phyloP scores from a whole-genome alignment of 177 flowering plant species.

The Vitis hybrid region DNA sequence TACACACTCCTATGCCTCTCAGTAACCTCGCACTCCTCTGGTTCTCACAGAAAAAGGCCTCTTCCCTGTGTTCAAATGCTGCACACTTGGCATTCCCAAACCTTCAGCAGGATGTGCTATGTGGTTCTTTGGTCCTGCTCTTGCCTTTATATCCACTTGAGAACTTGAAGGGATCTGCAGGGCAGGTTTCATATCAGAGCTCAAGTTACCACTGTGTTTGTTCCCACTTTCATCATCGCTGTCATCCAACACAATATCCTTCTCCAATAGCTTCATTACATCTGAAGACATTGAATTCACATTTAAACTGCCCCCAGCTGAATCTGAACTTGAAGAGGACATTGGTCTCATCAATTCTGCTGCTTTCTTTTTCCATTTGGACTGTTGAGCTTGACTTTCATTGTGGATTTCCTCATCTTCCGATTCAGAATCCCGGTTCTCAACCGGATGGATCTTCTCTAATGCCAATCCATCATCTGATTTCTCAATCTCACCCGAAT shows the following conservation, averaged over 20 bases:
- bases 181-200: slow-evolving; percentile 5
- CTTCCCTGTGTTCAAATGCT: slow-evolving; percentile 26
- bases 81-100: slow-evolving; percentile 2
- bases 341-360: slow-evolving; percentile 21
- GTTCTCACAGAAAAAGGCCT: slow-evolving; percentile 67
- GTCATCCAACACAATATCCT: slow-evolving; percentile 36
- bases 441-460: slow-evolving; percentile 19
- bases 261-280: slow-evolving; percentile 14
- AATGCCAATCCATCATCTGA: background rate
- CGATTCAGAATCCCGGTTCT: slow-evolving; percentile 20
- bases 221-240: slow-evolving; percentile 38
- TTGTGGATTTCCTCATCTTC: slow-evolving; percentile 20
- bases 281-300: slow-evolving; percentile 12
- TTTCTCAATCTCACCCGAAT: slow-evolving; percentile 4
- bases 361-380: slow-evolving; percentile 11
- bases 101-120: slow-evolving; percentile 9
- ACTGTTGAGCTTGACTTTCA: slow-evolving; percentile 13
- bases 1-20: slow-evolving; percentile 11
- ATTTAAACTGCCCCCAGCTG: slow-evolving; percentile 15
- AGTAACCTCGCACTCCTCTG: slow-evolving; percentile 31
- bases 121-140: slow-evolving; percentile 2
- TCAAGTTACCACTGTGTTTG: slow-evolving; percentile 7
- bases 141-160: slow-evolving; percentile 15
- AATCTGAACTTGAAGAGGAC: slow-evolving; percentile 41
- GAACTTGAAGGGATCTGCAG: slow-evolving; percentile 18